Evolutionary conservation across 495 filamentous ascomycete genomes (phyloP), one percentile per base, ranked within the genome.

Genomic region (Podospora pseudoanserina): DNA sequence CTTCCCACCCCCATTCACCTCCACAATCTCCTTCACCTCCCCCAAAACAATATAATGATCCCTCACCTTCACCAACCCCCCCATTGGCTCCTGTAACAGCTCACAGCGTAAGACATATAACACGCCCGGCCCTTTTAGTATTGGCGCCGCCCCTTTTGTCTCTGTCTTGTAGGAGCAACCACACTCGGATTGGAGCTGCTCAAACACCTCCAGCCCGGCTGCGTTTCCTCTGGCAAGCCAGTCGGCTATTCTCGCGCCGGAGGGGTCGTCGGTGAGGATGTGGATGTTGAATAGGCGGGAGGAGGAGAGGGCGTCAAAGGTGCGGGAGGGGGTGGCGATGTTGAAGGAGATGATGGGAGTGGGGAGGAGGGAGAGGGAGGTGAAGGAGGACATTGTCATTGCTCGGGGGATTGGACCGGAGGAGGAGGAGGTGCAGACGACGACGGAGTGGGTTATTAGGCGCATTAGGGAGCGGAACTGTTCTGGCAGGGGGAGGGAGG

Each of bases 321-420:
- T 96, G n/a, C 85, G 85, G 34, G 89, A 92, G 11, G 92, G 91
- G 5, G 84, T 79, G 26, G 84, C 84, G 67, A 96, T 84, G 72
- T 96, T 96, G 85, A 96, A 94, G 44, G 88, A 89, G 49, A 95
- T 84, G 28, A 90, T 82, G 0, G 92, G 91, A 4, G 79, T 71
- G 0, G 92, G 92, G 15, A 73, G 67, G 1, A 95, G 81, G 0
- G 89, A 85, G 27, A 96, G 85, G 0, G 91, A 92, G 20, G 86
- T 93, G 80, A 96, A 90, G 15, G 91, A 93, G 20, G 92, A 96
- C 70, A 94, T 88, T 27, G 91, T 93, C 82, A 95, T 90, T 64
- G 87, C 92, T 49, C 81, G 76, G 26, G 77, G 80, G 26, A 76
- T 39, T 63, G 72, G 68, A 32, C 75, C 67, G 56, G 68, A 30